Evolutionary conservation across 805 yeast species (phyloP).

Genomic region (Ogataea methylovora): DNA sequence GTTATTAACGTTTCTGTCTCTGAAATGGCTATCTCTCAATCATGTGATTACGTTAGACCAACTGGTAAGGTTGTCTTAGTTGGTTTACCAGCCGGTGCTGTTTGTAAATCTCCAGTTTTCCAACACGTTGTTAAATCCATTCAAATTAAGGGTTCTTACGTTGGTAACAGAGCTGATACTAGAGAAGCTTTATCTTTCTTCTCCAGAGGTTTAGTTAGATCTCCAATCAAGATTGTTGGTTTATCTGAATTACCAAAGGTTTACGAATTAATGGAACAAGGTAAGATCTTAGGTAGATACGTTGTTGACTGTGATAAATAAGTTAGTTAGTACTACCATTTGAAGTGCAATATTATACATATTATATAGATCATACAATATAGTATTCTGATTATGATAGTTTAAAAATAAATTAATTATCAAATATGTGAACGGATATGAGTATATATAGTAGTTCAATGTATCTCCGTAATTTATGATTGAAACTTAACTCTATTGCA

Average conservation of each 20-base stretch:
- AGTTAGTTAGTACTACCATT: too few relatives aligned
- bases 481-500: too few relatives aligned
- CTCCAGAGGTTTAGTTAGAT: constrained; percentile 41
- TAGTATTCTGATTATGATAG: too few relatives aligned
- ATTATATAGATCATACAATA: too few relatives aligned
- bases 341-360: too few relatives aligned
- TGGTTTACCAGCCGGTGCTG: constrained; percentile 59
- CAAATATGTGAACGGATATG: too few relatives aligned
- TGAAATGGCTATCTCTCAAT: constrained; percentile 38
- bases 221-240: constrained; percentile 50
- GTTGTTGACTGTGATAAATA: constrained; percentile 36
- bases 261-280: constrained; percentile 50
- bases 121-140: constrained; percentile 47
- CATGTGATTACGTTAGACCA: constrained; percentile 33
- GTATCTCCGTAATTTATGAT: too few relatives aligned
- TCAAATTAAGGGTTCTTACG: constrained; percentile 49
- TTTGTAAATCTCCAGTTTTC: constrained; percentile 44
- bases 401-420: too few relatives aligned
- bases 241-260: constrained; percentile 40
- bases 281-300: constrained; percentile 57
- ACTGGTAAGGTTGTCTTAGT: constrained; percentile 55
- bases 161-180: constrained; percentile 55
- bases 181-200: constrained; percentile 53
- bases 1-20: constrained; percentile 47
- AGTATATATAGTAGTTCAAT: too few relatives aligned